Evolutionary conservation across 1,284 basidiomycete genomes (phyloP), one percentile per base, ranked within the genome.

Genomic region (Melampsora larici-populina): DNA sequence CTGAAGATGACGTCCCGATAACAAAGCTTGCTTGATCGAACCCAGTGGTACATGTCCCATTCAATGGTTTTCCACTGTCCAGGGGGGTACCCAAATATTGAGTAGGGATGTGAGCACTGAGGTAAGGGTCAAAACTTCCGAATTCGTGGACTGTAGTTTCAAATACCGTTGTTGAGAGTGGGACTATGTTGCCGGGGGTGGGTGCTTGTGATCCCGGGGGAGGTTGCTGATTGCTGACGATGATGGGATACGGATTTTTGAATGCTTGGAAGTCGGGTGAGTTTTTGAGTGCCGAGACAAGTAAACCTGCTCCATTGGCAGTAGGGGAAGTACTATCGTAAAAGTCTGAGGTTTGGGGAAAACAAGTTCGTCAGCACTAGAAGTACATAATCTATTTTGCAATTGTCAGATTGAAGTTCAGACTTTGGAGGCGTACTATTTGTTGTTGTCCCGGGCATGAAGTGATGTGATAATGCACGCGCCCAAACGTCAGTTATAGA

Each of bases 81-180:
- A 74, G 71, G 43, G 40, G 26, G 18, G 71, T 74, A 31, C 83
- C 83, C 17, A 84, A 55, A 43, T 81, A 81, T 69, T 83, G 81
- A 73, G 81, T 82, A 11, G 83, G 82, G 8, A 81, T 76, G 63
- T 83, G 83, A 11, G 81, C 81, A 13, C 81, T 77, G 4, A 84
- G 78, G 31, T 71, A 79, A 18, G 82, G 84, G 31, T 85, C 84
- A 85, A 86, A 87, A 0, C 84, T 82, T 13, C 87, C 87, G 72
- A 86, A 87, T 80, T 87, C 86, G 75, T 82, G 84, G 0, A 85
- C 85, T 0, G 83, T 86, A 73, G 86, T 85, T 79, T 87, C 86
- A 82, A 84, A 87, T 13, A 84, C 79, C 11, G 85, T 85, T 1
- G 84, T 49, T 60, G 73, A 75, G 15, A 75, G 26, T 18, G 73